phyloP scores from a whole-genome alignment of 208 protist species.

The Tetramitus jugosus region DNA sequence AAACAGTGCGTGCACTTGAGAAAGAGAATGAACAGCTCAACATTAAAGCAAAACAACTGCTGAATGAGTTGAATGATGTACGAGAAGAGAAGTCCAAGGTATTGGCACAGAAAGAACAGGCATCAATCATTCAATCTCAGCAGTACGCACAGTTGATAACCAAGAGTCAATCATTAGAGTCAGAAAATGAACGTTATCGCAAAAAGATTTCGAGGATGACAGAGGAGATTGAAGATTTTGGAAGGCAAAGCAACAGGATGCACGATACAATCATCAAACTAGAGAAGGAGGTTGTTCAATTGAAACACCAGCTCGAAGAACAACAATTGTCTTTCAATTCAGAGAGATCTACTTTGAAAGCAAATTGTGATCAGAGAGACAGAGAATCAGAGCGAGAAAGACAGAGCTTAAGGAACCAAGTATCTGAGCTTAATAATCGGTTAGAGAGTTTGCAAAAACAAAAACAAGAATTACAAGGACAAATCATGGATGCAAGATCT shows the following conservation, averaged over 20 bases:
- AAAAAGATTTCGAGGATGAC: not conserved
- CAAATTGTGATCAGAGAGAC: not conserved
- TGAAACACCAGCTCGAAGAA: not conserved
- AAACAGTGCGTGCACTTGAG: not conserved
- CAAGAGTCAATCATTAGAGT: not conserved
- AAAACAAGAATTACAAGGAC: not conserved
- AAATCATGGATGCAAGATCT: too few species aligned
- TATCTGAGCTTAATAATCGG: not conserved
- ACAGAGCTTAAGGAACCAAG: not conserved
- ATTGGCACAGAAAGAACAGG: not conserved
- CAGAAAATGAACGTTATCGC: not conserved
- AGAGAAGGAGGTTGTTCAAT: not conserved
- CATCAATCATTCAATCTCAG: not conserved
- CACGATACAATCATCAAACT: slow-evolving; percentile 14
- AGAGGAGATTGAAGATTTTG: not conserved
- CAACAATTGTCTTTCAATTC: too few species aligned
- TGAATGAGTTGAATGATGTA: not conserved
- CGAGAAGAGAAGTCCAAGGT: not conserved
- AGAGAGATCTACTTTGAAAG: not conserved
- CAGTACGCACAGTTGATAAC: not conserved
- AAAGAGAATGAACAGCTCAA: not conserved
- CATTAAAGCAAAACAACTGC: not conserved
- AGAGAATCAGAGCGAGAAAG: not conserved
- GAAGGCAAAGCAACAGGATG: not conserved
- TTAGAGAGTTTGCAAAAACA: not conserved